Evolutionary conservation across 2,329 filamentous ascomycete genomes (phyloP), one percentile per base, ranked within the genome.

Genomic region (Penicillium capsulatum): DNA sequence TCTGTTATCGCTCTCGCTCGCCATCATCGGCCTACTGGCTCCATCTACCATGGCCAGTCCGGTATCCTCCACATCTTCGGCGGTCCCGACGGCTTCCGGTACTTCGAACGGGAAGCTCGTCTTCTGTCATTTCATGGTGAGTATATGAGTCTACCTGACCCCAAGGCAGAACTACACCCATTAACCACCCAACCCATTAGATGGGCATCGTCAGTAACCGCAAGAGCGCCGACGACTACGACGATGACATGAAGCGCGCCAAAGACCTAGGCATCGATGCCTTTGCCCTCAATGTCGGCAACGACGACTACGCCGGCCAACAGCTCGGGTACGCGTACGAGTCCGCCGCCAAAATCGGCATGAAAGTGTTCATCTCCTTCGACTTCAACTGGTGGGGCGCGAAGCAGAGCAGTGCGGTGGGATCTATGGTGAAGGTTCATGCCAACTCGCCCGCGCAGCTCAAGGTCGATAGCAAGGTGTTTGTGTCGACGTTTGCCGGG

Each of bases 321-420:
- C 71, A 76, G 51, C 65, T 77, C 1, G 63, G 56, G 1, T 63
- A 65, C 14, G 74, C 74, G 0, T 76, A 74, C 44, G 59, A 71
- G 10, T 72, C 72, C 0, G 72, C 74, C 1, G 65, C 65, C 10
- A 63, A 60, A 10, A 60, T 61, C 39, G 55, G 61, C 27, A 73
- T 77, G 65, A 75, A 75, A 37, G 71, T 76, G 10, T 76, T 78
- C 38, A 68, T 79, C 46, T 77, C 74, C 1, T 78, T 77, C 39
- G 75, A 78, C 58, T 77, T 75, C 53, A 74, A 75, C 57, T 70
- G 70, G 67, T 73, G 65, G 58, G 44, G 58, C 34, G 55, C 54
- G 3, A 47, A 54, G 3, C 59, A 73, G 24, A 64, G 67, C 1
- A 59, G 54, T 3, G 60, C 56, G 3, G 66, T 72, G 6, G 72